Evolutionary conservation across 306 rosid species (phyloP), one percentile per base, ranked within the genome.

Genomic region (Sicyos edulis): DNA sequence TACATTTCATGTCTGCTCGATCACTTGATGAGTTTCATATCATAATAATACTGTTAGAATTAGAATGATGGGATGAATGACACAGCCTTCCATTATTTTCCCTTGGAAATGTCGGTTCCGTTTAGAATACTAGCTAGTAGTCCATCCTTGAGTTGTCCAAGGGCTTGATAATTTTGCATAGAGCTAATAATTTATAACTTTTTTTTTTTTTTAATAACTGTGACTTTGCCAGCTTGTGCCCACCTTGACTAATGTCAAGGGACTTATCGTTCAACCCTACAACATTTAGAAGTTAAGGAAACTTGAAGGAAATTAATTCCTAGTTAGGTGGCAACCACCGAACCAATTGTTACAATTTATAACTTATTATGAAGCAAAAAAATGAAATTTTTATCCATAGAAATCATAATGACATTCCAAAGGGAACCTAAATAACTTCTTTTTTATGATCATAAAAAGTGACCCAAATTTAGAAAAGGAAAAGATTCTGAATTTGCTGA

Each of bases 11-110:
- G 45, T 40, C 45, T 40, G 45, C 45, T 40, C 7, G 45, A 40
- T 40, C 45, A 40, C 45, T 40, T 40, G 45, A 13, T 50, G 21
- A 69, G 73, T 69, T 24, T 50, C 54, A 24, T 69, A 50, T n/a
- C n/a, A 50, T 26, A 15, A 50, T 26, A 24, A 2, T 2, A 5
- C 37, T 24, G 20, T 24, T 69, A 14, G 58, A 69, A 15, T 49
- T 14, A 69, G 73, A 67, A 67, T 67, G 56, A 67, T 45, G 72
- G 42, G 19, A 67, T 45, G 42, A 47, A 47, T 67, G 40, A 21
- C 12, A 20, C 54, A 65, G 8, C 56, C 72, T 67, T 67, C 56
- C 72, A 67, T 22, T 20, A 67, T 67, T 47, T 66, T 45, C 72
- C n/a, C 37, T 42, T 0, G 71, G 22, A 66, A 66, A 20, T 21